phyloP scores from a whole-genome alignment of 768 basidiomycete genomes.

The Termitomyces sp. region DNA sequence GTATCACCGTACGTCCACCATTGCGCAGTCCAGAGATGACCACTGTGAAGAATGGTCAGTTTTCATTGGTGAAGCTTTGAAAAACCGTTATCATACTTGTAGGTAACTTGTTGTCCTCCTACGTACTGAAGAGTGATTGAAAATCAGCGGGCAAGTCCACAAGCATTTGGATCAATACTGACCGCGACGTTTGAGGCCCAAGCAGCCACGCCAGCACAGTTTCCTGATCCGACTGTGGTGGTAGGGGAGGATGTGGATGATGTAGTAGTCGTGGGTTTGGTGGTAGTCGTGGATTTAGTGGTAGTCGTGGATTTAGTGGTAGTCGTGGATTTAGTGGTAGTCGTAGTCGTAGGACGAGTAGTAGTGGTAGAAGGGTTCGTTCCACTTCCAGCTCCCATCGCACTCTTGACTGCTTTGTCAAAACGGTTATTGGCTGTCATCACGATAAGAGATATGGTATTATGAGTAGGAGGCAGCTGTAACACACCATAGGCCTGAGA shows the following conservation, averaged over 20 bases:
- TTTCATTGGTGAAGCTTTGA: background rate
- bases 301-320: constrained; percentile 10
- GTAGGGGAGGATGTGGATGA: constrained; percentile 11
- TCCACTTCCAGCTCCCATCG: constrained; percentile 25
- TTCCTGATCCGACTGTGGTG: constrained; percentile 17
- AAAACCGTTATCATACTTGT: constrained; percentile 26
- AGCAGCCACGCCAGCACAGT: constrained; percentile 38
- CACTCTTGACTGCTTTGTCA: constrained; percentile 38
- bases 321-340: constrained; percentile 16
- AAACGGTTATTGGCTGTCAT: constrained; percentile 34
- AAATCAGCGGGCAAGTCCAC: background rate
- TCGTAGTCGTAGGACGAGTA: constrained; percentile 14
- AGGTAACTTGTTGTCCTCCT: constrained; percentile 36
- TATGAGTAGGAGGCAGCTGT: constrained; percentile 7
- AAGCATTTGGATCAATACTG: constrained; percentile 11
- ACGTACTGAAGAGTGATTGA: constrained; percentile 30
- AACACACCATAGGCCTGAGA: constrained; percentile 36
- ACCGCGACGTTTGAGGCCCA: constrained; percentile 38
- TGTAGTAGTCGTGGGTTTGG: constrained; percentile 5
- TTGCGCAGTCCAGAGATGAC: constrained; percentile 45
- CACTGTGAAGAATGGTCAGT: constrained; percentile 23
- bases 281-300: constrained; percentile 15
- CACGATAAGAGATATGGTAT: background rate
- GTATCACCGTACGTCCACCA: constrained; percentile 39
- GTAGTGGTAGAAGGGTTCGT: constrained; percentile 15